These are phyloP conservation scores for Trichoderma aggressivum DNA, from an alignment of 2,329 filamentous ascomycete genomes.

Conservation along the genomic window DNA sequence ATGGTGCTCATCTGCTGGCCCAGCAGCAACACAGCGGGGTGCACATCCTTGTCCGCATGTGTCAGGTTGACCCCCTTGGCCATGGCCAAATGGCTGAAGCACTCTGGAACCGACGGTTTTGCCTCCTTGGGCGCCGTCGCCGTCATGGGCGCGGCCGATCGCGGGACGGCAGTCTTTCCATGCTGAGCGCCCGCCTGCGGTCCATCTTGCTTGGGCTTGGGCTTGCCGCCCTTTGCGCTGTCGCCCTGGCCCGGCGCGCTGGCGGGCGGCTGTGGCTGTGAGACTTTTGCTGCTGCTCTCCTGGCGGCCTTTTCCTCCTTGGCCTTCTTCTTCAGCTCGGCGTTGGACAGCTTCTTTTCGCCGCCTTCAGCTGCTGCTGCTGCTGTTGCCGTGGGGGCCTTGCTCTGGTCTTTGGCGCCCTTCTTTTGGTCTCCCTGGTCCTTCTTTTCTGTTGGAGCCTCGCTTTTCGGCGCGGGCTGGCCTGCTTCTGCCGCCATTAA, in stretches of 20 bases:
- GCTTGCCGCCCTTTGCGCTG: conserved; percentile 42
- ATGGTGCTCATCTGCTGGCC: conserved; percentile 91
- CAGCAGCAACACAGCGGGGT: conserved; percentile 78
- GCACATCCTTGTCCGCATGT: conserved; percentile 70
- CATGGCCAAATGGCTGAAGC: conserved; percentile 79
- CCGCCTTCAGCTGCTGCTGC: conserved; percentile 22
- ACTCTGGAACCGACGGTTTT: conserved; percentile 63
- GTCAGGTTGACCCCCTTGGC: conserved; percentile 53
- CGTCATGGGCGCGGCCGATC: conserved; percentile 30
- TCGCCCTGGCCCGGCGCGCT: conserved; percentile 36
- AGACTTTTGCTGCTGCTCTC: conserved; percentile 66
- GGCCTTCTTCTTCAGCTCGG: conserved; percentile 81
- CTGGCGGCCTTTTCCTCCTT: conserved; percentile 90
- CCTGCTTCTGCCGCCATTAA: conserved; percentile 34
- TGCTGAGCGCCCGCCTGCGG: conserved; percentile 29
- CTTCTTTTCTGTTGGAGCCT: conserved; percentile 25
- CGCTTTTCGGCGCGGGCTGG: conserved; percentile 30
- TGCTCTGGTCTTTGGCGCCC: conserved; percentile 12
- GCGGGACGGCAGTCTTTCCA: conserved; percentile 35
- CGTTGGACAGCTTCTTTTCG: conserved; percentile 62
- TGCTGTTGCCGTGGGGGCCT: conserved; percentile 15
- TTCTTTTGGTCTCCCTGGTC: conserved; percentile 15
- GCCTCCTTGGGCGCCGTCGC: conserved; percentile 46
- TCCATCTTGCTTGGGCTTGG: conserved; percentile 46
- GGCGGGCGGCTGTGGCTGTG: conserved; percentile 44